phyloP scores from a whole-genome alignment of 1,139 yeast species.

The Candida sp. region DNA sequence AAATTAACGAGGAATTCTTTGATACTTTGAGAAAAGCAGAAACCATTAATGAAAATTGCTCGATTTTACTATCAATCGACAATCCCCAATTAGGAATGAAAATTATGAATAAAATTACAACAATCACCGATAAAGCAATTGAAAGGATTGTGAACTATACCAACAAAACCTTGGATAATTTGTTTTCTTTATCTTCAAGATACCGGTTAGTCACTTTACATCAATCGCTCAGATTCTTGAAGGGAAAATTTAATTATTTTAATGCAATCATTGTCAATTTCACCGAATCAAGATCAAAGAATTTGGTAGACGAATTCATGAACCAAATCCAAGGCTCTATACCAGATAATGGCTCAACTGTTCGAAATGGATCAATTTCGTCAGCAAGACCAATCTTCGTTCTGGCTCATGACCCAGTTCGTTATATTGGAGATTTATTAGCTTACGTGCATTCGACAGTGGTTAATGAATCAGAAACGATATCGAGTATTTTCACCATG shows the following conservation, averaged over 20 bases:
- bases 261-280: constrained; percentile 43
- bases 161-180: constrained; percentile 33
- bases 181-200: constrained; percentile 28
- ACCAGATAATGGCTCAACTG: constrained; percentile 3
- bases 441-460: constrained; percentile 91
- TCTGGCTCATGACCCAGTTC: constrained; percentile 75
- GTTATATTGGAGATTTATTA: constrained; percentile 82
- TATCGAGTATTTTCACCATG: constrained; percentile 41
- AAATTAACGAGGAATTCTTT: constrained; percentile 59
- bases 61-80: constrained; percentile 63
- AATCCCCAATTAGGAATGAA: constrained; percentile 70
- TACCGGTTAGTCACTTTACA: constrained; percentile 28
- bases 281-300: constrained; percentile 55
- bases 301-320: constrained; percentile 55
- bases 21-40: constrained; percentile 58
- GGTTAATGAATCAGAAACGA: constrained; percentile 81
- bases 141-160: constrained; percentile 42
- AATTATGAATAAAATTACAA: constrained; percentile 60
- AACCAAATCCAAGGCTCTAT: constrained; percentile 43
- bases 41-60: constrained; percentile 62
- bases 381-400: constrained; percentile 52
- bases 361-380: constrained; percentile 9
- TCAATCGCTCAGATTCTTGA: constrained; percentile 28
- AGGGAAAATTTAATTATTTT: constrained; percentile 46
- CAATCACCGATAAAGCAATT: constrained; percentile 48